Evolutionary conservation across 2,329 filamentous ascomycete genomes (phyloP).

Genomic region (Penicillium sclerotigenum): DNA sequence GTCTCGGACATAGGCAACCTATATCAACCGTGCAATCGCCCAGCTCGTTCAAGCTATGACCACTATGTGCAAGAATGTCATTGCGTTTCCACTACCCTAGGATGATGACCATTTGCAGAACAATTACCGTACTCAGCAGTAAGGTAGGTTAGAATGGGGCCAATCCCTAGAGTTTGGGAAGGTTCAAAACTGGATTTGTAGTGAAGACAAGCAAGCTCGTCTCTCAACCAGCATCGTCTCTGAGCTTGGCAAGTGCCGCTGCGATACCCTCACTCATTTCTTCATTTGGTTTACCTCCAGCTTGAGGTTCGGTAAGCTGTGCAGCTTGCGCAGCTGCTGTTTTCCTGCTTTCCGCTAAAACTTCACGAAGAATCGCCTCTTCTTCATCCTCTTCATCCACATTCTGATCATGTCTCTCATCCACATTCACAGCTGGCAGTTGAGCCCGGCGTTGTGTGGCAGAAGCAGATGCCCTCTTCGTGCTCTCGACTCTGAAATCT

Average conservation of each 20-base stretch:
- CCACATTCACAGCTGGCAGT: constrained; percentile 11
- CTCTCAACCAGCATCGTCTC: constrained; percentile 36
- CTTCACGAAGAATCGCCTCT: constrained; percentile 44
- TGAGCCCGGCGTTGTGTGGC: constrained; percentile 22
- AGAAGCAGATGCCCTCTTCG: constrained; percentile 55
- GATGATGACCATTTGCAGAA: neutral
- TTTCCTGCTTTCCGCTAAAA: constrained; percentile 24
- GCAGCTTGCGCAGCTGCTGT: constrained; percentile 16
- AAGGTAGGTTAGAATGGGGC: neutral
- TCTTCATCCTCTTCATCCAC: constrained; percentile 41
- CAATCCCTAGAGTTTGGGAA: neutral
- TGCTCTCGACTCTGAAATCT: constrained; percentile 73
- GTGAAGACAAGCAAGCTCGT: neutral
- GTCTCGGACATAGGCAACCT: neutral
- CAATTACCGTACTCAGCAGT: neutral
- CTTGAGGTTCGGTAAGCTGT: neutral
- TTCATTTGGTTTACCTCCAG: constrained; percentile 13
- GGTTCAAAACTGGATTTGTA: neutral
- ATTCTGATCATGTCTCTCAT: constrained; percentile 5
- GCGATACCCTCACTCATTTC: constrained; percentile 57
- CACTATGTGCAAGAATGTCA: neutral
- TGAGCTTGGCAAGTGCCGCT: constrained; percentile 56
- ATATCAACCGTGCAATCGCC: neutral
- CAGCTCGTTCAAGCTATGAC: neutral
- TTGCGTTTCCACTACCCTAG: neutral